Evolutionary conservation across 331 rosid genomes (phyloP), one percentile per base, ranked within the genome.

Genomic region (Rhamnella rubrinervis): DNA sequence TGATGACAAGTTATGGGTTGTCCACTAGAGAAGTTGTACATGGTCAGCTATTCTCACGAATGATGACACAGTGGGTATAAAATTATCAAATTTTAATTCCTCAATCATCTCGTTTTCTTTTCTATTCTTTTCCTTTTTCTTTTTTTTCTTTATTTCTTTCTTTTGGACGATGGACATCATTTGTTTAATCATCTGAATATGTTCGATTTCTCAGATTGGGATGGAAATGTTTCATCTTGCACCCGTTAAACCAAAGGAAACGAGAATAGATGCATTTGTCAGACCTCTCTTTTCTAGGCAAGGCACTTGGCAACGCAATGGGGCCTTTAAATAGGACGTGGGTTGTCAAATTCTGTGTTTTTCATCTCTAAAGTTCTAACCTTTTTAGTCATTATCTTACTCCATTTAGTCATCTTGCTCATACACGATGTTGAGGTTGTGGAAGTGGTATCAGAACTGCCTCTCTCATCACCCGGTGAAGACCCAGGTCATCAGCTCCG

Each of bases 391-490:
- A 15, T 55, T 37, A 5, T 9, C 14, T 44, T 11, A 14, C 37
- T 55, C 55, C 74, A 63, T 61, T 55, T 50, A 31, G 3, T 41
- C 37, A 14, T 47, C 52, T 47, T 57, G 6, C 59, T 31, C 38
- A 7, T 39, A 55, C 71, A 39, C 25, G 75, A 72, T 79, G 75
- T 17, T 75, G 44, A 68, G 63, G 87, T 49, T 83, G 10, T 83
- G 87, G 87, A 83, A 79, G 35, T 79, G 87, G 87, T 83, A 83
- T 67, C 84, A 79, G 79, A 72, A 70, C 74, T 79, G 84, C 63
- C 80, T 83, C 62, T 57, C 84, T 35, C 44, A 67, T 19, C 84
- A 79, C n/a, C 87, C 87, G 20, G 73, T 83, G 66, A 83, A 83
- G 72, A 79, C 87, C 38, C 84, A 83, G 46, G 67, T 83, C 72